Evolutionary conservation across 768 basidiomycete genomes (phyloP), one percentile per base, ranked within the genome.

Genomic region (Suillus fuscotomentosus): DNA sequence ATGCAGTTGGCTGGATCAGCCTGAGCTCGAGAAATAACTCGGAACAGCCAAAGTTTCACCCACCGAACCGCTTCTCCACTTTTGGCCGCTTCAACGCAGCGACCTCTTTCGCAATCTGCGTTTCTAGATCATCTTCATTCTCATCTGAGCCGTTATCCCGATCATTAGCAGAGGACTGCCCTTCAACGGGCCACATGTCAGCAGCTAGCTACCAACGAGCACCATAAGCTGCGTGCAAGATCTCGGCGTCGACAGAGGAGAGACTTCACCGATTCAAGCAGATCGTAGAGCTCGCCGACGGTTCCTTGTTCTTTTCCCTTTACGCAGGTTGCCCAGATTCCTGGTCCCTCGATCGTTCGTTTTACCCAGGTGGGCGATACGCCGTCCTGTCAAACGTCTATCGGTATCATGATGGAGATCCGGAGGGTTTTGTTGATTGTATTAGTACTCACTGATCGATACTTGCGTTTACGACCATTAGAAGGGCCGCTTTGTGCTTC

Each of bases 241-340:
- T 24, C n/a, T 63, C 22, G 48, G 31, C 5, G 5, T 31, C 11
- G 51, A 31, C 41, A 48, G 11, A 20, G 13, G 13, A 41, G 14
- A n/a, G 60, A 17, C 75, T 87, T 69, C 67, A 93, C 93, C 60
- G 83, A 83, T 65, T 93, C 90, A 62, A 95, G 92, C 11, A 95
- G 70, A 70, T 93, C 91, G 66, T 88, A 89, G 42, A 92, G 74
- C 71, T 95, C 93, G 43, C 88, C 86, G 5, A 92, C 84, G 0
- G 90, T 83, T 70, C 88, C 88, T 67, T 84, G 89, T 73, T 95
- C 94, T 68, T 89, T 94, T 22, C 93, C 93, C 73, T 89, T 92
- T 38, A 92, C 84, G 81, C 91, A 94, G 70, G 88, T 92, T 11
- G 86, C 90, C 92, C 93, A 95, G 22, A 95, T 78, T 20, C 93